Evolutionary conservation across 2,329 filamentous ascomycete genomes (phyloP), one percentile per base, ranked within the genome.

Genomic region (Sporothrix sp.): DNA sequence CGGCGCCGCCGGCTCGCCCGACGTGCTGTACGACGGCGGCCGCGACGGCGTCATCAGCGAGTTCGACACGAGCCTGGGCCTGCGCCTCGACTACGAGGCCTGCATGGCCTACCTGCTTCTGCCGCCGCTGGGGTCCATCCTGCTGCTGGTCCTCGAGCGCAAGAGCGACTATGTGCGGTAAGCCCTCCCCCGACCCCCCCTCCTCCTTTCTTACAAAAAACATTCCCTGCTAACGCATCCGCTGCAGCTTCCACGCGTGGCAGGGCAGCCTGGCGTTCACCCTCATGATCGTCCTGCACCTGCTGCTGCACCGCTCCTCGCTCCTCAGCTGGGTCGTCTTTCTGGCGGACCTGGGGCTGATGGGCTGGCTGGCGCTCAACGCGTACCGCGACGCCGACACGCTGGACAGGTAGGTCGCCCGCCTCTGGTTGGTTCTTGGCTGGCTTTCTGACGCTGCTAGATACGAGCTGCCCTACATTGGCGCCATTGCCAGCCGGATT

Each of bases 141-240:
- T 95, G 58, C 68, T 98, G 59, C 68, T 98, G 58, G 78, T 97
- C 39, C 65, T 91, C 56, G 93, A 98, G 74, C 81, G 90, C 63
- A 93, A 95, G 72, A 96, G 89, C 63, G 93, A 98, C 69, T 98
- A 95, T 67, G 93, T 98, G 52, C 79, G 93, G 86, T 91, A 68
- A 52, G 78, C 45, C 16, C 27, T 20, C 3, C 27, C 8, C 7
- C 18, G n/a, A 3, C 9, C 11, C 23, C 23, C 21, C 21, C 5
- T 21, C 4, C 14, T 32, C 14, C 23, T 23, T 3, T 42, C 4
- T 11, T 48, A 21, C 18, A 7, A 28, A 23, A 18, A 18, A 18
- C 4, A n/a, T n/a, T n/a, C n/a, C n/a, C n/a, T n/a, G n/a, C 20
- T 38, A 9, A 46, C 33, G 18, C 21, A 20, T 6, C 13, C 33